These are phyloP conservation scores for Scheffersomyces spartinae DNA, from an alignment of 805 yeast genomes.

Conservation along the genomic window DNA sequence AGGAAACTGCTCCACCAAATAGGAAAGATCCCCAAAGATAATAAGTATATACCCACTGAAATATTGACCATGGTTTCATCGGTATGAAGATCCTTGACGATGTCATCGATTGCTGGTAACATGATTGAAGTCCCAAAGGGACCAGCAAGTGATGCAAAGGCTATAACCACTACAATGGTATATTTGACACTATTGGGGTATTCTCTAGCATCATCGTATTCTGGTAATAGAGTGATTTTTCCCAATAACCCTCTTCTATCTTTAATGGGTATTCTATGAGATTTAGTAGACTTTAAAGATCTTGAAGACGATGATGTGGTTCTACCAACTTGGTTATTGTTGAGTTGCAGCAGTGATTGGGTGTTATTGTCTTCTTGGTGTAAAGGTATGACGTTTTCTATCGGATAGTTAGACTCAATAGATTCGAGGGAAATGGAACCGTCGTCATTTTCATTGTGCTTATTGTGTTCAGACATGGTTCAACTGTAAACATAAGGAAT, in stretches of 20 bases:
- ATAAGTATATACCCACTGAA: slow-evolving; percentile 67
- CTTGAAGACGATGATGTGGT: too few relatives aligned
- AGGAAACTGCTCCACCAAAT: slow-evolving; percentile 83
- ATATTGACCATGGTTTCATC: slow-evolving; percentile 53
- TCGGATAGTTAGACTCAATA: too few relatives aligned
- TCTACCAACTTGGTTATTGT: too few relatives aligned
- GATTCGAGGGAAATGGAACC: too few relatives aligned
- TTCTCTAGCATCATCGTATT: slow-evolving; percentile 60
- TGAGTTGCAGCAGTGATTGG: too few relatives aligned
- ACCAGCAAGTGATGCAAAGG: slow-evolving; percentile 66
- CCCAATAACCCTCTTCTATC: slow-evolving; percentile 53
- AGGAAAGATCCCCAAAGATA: slow-evolving; percentile 71
- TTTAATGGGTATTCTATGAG: slow-evolving; percentile 16
- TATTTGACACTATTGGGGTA: slow-evolving; percentile 41
- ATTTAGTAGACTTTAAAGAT: background rate
- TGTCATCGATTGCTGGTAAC: slow-evolving; percentile 62
- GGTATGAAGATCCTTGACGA: slow-evolving; percentile 45
- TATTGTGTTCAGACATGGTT: too few relatives aligned
- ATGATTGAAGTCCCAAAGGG: slow-evolving; percentile 86
- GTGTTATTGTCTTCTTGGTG: too few relatives aligned
- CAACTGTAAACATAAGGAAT: too few relatives aligned
- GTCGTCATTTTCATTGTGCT: too few relatives aligned
- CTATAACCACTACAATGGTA: slow-evolving; percentile 51
- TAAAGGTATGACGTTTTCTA: too few relatives aligned
- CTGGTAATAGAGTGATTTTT: slow-evolving; percentile 45